A percentile compares a stretch with the other conserved stretches of the same genome.
Conservation (phyloP, 148 eudicot genomes). For the Chenopodium suecicum region DNA sequence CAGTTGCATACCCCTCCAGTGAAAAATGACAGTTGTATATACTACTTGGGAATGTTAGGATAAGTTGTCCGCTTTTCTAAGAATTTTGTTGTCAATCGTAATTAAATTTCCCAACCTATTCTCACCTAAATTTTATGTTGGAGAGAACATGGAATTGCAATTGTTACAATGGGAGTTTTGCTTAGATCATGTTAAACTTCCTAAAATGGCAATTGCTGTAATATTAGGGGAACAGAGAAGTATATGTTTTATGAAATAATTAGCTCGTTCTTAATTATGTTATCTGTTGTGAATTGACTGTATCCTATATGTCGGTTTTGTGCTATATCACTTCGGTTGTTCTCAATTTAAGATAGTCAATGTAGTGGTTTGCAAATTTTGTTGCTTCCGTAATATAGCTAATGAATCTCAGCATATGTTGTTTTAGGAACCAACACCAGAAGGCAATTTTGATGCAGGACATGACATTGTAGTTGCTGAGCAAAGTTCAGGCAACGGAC, state of each 20-base stretch:
- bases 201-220: too few species aligned
- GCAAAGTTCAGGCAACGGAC: slow-evolving; percentile 58
- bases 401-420: slow-evolving; percentile 14
- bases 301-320: not conserved
- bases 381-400: slow-evolving; percentile 2
- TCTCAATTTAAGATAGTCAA: not conserved
- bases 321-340: not conserved
- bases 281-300: not conserved
- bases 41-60: not conserved
- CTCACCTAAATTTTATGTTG: not conserved
- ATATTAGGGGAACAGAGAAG: too few species aligned
- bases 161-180: not conserved
- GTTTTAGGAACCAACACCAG: slow-evolving; percentile 44
- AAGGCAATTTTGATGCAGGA: slow-evolving; percentile 43
- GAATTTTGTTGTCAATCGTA: not conserved
- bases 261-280: not conserved
- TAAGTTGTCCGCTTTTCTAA: not conserved
- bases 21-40: not conserved
- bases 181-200: not conserved
- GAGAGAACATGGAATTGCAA: not conserved
- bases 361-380: not conserved
- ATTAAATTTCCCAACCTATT: not conserved
- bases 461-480: slow-evolving; percentile 44
- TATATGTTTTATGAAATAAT: not conserved
- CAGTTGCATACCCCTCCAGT: not conserved